phyloP scores from a whole-genome alignment of 306 rosid species.

The Quercus cerris region DNA sequence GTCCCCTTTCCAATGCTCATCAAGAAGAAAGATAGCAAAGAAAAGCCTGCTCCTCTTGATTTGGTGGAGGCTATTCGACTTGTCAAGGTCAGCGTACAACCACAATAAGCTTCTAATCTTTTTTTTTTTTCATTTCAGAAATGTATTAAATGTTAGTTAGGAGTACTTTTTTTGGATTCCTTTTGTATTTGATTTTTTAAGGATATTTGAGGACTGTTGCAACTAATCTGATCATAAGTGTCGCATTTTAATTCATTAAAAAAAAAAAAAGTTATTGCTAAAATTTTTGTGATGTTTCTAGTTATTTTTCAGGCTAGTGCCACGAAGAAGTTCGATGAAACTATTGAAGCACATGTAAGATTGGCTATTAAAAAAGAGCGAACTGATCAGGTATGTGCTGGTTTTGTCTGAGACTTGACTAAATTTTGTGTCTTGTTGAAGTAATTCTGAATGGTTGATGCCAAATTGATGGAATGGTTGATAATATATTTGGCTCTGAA shows the following conservation, averaged over 20 bases:
- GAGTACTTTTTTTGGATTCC: background rate
- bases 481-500: background rate
- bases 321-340: slow-evolving; percentile 77
- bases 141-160: background rate
- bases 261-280: background rate
- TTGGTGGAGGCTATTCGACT: slow-evolving; percentile 76
- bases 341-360: slow-evolving; percentile 85
- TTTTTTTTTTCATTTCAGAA: background rate
- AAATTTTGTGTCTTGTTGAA: background rate
- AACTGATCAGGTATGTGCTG: slow-evolving; percentile 57
- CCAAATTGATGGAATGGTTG: background rate
- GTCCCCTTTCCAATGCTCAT: slow-evolving; percentile 74
- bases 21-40: slow-evolving; percentile 56
- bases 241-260: too few relatives aligned
- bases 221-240: too few relatives aligned
- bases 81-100: slow-evolving; percentile 64
- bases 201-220: too few relatives aligned
- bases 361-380: slow-evolving; percentile 87
- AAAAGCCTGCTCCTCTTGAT: slow-evolving; percentile 62
- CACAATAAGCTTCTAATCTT: background rate
- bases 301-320: slow-evolving; percentile 67
- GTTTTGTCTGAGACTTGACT: slow-evolving; percentile 7
- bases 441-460: background rate
- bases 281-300: slow-evolving; percentile 26
- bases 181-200: too few relatives aligned